These are phyloP conservation scores for Trichocomaceae sp. DNA, from an alignment of 2,329 filamentous ascomycete genomes.

Conservation along the genomic window DNA sequence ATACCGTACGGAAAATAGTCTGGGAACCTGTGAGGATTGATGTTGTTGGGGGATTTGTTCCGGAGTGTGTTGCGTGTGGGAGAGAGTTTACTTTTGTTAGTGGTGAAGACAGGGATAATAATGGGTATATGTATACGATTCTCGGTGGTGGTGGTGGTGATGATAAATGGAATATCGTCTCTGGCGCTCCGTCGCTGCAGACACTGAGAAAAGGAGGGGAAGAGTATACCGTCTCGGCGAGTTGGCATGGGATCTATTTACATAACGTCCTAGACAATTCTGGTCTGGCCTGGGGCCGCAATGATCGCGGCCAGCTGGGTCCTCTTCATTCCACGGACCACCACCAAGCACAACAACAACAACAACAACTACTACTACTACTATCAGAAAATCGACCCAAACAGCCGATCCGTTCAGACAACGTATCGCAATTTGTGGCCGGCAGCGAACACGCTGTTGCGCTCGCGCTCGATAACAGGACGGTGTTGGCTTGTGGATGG, in stretches of 20 bases:
- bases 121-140: slow-evolving; percentile 55
- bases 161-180: slow-evolving; percentile 63
- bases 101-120: slow-evolving; percentile 28
- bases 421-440: slow-evolving; percentile 59
- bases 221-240: slow-evolving; percentile 53
- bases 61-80: slow-evolving; percentile 65
- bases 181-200: slow-evolving; percentile 44
- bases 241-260: slow-evolving; percentile 77
- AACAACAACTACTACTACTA: background rate
- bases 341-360: background rate
- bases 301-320: slow-evolving; percentile 77
- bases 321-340: slow-evolving; percentile 50
- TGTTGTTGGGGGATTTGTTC: slow-evolving; percentile 49
- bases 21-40: slow-evolving; percentile 57
- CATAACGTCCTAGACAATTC: slow-evolving; percentile 51
- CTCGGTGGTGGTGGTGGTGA: slow-evolving; percentile 64
- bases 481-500: slow-evolving; percentile 87
- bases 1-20: slow-evolving; percentile 42
- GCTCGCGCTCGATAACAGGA: slow-evolving; percentile 52
- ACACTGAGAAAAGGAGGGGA: background rate
- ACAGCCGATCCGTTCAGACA: background rate
- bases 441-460: slow-evolving; percentile 89
- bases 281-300: slow-evolving; percentile 69
- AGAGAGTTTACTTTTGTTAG: slow-evolving; percentile 78
- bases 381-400: background rate